These are phyloP conservation scores for Starmerella bacillaris DNA, from an alignment of 805 yeast genomes.

Conservation along the genomic window DNA sequence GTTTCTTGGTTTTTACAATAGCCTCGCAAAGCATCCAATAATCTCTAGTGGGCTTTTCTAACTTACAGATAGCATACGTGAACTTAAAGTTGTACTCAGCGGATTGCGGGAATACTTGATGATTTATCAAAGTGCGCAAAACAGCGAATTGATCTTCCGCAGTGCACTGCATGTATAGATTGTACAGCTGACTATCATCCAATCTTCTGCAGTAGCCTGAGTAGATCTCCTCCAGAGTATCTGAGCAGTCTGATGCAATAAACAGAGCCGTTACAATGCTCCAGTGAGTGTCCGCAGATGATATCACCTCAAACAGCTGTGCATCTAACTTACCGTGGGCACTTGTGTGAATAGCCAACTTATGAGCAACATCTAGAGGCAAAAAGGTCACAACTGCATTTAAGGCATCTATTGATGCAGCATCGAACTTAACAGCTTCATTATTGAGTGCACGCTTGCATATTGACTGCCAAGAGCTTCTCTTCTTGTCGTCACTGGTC, in stretches of 20 bases:
- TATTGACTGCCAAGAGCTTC: background rate
- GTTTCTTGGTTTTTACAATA: conserved; percentile 28
- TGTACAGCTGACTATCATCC: conserved; percentile 1
- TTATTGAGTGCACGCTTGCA: background rate
- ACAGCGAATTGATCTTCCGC: conserved; percentile 4
- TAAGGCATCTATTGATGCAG: background rate
- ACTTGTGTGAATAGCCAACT: conserved; percentile 1
- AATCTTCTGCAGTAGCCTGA: conserved; percentile 6
- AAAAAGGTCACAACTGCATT: conserved; percentile 5
- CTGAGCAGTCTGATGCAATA: conserved; percentile 1
- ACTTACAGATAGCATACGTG: background rate
- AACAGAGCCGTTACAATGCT: conserved; percentile 11
- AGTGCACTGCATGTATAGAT: conserved; percentile 4
- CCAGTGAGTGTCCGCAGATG: conserved; percentile 7
- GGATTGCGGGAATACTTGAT: background rate
- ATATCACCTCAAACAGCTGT: conserved; percentile 4
- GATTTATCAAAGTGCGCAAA: background rate
- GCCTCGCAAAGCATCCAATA: conserved; percentile 24
- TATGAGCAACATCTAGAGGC: background rate
- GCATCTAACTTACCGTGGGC: background rate
- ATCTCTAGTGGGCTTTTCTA: background rate
- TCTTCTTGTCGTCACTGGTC: background rate
- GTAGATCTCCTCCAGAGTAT: conserved; percentile 5
- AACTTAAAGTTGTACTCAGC: background rate
- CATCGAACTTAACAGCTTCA: conserved; percentile 1